These are phyloP conservation scores for Hyaloscypha hepaticicola DNA, from an alignment of 495 filamentous ascomycete genomes.

Conservation along the genomic window DNA sequence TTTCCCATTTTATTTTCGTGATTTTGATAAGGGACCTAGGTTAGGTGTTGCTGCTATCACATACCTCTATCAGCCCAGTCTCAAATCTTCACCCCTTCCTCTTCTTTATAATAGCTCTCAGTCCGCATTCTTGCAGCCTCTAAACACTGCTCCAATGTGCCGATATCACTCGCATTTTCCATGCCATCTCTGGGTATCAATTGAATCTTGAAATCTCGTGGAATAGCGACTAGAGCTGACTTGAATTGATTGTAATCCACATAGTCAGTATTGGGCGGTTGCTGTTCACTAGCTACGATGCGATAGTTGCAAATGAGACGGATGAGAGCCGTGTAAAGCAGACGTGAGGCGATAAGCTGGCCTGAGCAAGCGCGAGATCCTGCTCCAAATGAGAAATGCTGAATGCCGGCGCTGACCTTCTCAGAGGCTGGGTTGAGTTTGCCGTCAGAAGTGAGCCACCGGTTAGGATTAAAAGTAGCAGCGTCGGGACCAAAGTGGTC, in stretches of 20 bases:
- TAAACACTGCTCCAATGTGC: slow-evolving; percentile 37
- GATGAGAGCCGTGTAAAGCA: slow-evolving; percentile 50
- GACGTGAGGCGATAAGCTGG: slow-evolving; percentile 48
- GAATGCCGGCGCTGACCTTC: slow-evolving; percentile 37
- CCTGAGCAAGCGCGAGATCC: slow-evolving; percentile 55
- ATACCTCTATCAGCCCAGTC: not conserved
- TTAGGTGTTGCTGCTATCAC: not conserved
- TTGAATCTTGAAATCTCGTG: slow-evolving; percentile 50
- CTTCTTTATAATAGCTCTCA: slow-evolving; percentile 31
- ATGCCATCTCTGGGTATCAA: slow-evolving; percentile 45
- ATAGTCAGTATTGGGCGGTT: slow-evolving; percentile 56
- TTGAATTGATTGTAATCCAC: slow-evolving; percentile 58
- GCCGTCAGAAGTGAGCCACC: slow-evolving; percentile 42
- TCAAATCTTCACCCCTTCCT: slow-evolving; percentile 24
- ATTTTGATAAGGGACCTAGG: not conserved
- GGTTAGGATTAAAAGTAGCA: slow-evolving; percentile 51
- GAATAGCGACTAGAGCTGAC: slow-evolving; percentile 54
- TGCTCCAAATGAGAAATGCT: slow-evolving; percentile 53
- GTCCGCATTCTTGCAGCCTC: slow-evolving; percentile 29
- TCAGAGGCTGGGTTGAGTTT: slow-evolving; percentile 28
- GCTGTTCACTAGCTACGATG: slow-evolving; percentile 47
- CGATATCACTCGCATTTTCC: slow-evolving; percentile 9
- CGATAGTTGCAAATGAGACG: slow-evolving; percentile 49
- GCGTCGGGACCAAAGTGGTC: slow-evolving; percentile 51
- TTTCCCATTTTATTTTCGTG: not conserved